Evolutionary conservation across 305 asterid genomes (phyloP).

Genomic region (Solanum hybrid): DNA sequence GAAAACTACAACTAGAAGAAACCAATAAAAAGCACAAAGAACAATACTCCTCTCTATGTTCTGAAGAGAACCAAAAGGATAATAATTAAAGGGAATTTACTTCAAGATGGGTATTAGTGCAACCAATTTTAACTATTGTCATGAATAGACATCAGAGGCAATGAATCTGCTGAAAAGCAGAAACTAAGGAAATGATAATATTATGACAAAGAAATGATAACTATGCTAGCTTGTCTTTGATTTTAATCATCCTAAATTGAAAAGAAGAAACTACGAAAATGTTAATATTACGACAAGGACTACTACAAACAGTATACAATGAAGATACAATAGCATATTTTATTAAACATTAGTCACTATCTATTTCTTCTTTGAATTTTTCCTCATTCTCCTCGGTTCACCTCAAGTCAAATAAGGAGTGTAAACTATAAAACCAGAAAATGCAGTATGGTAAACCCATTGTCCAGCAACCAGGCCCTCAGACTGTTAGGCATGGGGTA

Average conservation of each 20-base stretch:
- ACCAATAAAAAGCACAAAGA: background rate
- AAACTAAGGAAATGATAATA: background rate
- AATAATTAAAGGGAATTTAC: background rate
- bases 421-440: background rate
- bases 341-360: background rate
- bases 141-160: background rate
- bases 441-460: background rate
- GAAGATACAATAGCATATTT: background rate
- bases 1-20: background rate
- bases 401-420: background rate
- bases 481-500: background rate
- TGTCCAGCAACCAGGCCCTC: background rate
- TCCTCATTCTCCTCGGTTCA: background rate
- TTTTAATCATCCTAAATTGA: background rate
- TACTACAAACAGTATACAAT: background rate
- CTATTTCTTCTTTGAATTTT: background rate
- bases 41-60: background rate
- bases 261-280: background rate
- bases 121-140: background rate
- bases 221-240: background rate
- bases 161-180: background rate
- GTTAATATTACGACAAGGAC: background rate
- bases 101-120: background rate
- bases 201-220: background rate
- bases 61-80: background rate